phyloP scores from a whole-genome alignment of 2,329 filamentous ascomycete genomes.

The Fusarium euwallaceae region DNA sequence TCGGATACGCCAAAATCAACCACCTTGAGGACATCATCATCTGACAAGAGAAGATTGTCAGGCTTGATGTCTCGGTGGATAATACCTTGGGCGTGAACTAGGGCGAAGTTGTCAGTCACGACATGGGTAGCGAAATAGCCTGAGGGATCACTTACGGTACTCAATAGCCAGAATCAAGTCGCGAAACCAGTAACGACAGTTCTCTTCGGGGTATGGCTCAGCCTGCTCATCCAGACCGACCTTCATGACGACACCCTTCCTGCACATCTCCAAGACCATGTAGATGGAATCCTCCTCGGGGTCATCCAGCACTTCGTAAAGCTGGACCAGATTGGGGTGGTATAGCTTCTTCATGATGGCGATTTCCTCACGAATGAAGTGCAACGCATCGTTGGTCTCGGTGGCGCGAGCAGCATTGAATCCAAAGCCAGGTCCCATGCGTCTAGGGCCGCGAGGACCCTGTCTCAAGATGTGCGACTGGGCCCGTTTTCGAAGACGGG shows the following conservation, averaged over 20 bases:
- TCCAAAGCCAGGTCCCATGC: conserved; percentile 45
- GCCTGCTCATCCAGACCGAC: conserved; percentile 88
- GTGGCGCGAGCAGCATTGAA: conserved; percentile 55
- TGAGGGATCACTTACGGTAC: conserved; percentile 72
- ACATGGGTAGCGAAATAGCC: too few relatives aligned
- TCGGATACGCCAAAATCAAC: conserved; percentile 99
- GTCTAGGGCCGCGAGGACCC: conserved; percentile 55
- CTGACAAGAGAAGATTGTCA: conserved; percentile 91
- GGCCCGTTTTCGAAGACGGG: conserved; percentile 86
- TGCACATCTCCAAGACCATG: conserved; percentile 99
- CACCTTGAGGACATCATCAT: conserved; percentile 94
- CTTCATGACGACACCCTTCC: conserved; percentile 97
- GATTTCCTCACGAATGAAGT: conserved; percentile 94
- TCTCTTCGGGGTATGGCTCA: conserved; percentile 84
- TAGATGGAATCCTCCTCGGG: conserved; percentile 96
- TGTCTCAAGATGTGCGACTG: conserved; percentile 86
- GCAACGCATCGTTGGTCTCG: conserved; percentile 79
- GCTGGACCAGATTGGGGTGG: conserved; percentile 90
- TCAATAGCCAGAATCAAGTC: conserved; percentile 96
- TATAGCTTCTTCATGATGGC: conserved; percentile 99
- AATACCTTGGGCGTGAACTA: conserved; percentile 92
- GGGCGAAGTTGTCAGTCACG: conserved; percentile 3
- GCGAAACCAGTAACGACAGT: conserved; percentile 91
- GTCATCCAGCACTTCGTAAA: conserved; percentile 96
- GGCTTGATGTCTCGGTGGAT: conserved; percentile 98